These are phyloP conservation scores for Alternaria metachromatica DNA, from an alignment of 2,329 filamentous ascomycete genomes.

Conservation along the genomic window DNA sequence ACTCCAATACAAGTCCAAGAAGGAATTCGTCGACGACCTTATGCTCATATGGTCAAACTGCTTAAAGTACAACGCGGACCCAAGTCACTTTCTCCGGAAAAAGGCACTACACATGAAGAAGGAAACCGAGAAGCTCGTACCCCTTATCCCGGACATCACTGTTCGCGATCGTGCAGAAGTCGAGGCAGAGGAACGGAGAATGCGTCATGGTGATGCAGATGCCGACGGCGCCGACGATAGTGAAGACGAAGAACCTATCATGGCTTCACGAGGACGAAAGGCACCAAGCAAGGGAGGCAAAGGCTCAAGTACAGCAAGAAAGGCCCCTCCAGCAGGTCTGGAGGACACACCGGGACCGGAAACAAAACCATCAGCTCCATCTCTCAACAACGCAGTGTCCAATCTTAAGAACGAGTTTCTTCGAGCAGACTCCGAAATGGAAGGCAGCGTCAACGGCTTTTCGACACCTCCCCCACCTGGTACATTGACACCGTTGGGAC, in stretches of 20 bases:
- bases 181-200: constrained; percentile 73
- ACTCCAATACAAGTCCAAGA: constrained; percentile 68
- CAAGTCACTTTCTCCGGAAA: constrained; percentile 83
- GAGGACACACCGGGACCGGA: constrained; percentile 81
- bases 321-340: constrained; percentile 73
- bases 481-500: constrained; percentile 75
- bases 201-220: constrained; percentile 81
- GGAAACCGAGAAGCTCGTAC: constrained; percentile 95
- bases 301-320: constrained; percentile 68
- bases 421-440: constrained; percentile 77
- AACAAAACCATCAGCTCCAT: constrained; percentile 73
- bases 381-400: constrained; percentile 56
- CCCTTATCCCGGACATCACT: constrained; percentile 89
- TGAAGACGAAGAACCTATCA: constrained; percentile 91
- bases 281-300: constrained; percentile 80
- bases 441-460: constrained; percentile 83
- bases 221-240: constrained; percentile 87
- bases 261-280: constrained; percentile 93
- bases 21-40: constrained; percentile 91
- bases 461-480: constrained; percentile 81
- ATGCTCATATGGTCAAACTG: constrained; percentile 98
- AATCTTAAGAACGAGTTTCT: constrained; percentile 60
- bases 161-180: constrained; percentile 93
- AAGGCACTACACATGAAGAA: constrained; percentile 97
- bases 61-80: constrained; percentile 91